A percentile compares a stretch with the other conserved stretches of the same genome.
Conservation (phyloP, 2,329 filamentous ascomycete genomes). For the Aspergillus sp. region DNA sequence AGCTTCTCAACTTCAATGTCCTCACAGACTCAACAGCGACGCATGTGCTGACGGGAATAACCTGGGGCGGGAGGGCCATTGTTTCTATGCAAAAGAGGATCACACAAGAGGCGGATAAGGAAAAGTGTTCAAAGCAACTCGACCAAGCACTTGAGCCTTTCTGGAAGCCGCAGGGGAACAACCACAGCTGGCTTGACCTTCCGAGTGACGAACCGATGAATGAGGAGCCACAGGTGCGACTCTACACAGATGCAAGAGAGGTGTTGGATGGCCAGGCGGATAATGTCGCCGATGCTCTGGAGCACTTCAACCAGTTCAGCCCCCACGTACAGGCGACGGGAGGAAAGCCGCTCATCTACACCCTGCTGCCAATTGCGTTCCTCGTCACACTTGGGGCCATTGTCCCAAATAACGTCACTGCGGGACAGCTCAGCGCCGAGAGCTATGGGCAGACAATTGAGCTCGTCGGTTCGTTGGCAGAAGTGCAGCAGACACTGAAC, state of each 20-base stretch:
- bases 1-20: not conserved
- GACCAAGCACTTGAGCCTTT: not conserved
- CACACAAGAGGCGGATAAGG: not conserved
- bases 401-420: not conserved
- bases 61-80: conserved; percentile 2
- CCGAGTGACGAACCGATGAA: not conserved
- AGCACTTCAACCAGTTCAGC: conserved; percentile 4
- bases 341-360: conserved; percentile 9
- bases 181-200: not conserved
- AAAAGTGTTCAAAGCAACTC: not conserved
- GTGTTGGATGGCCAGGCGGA: not conserved
- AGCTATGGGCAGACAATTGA: not conserved
- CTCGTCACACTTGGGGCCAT: conserved; percentile 8
- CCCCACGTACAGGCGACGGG: conserved; percentile 1
- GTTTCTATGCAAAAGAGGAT: not conserved
- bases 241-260: conserved; percentile 8
- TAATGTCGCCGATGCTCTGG: not conserved
- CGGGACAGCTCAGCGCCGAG: conserved; percentile 1
- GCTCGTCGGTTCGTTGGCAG: not conserved
- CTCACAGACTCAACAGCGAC: not conserved
- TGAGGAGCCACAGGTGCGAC: not conserved
- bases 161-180: not conserved
- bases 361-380: conserved; percentile 6
- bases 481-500: conserved; percentile 2
- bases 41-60: conserved; percentile 14